Evolutionary conservation across 1,139 yeast genomes (phyloP).

Genomic region (Nakaseomyces kungkrabaensis): DNA sequence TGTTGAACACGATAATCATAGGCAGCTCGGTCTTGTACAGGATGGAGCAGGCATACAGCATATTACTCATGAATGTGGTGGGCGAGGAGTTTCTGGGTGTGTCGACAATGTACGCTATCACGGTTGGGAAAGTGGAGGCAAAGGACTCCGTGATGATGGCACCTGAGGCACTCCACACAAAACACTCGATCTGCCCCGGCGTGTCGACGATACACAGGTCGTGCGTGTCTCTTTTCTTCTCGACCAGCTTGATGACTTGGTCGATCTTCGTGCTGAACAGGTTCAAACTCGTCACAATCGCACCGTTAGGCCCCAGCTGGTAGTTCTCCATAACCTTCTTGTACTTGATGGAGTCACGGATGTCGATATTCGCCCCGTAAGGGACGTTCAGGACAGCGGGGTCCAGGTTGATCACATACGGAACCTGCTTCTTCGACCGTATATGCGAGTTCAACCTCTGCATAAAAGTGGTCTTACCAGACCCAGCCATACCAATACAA

Average conservation of each 20-base stretch:
- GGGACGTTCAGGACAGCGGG: constrained; percentile 94
- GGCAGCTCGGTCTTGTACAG: constrained; percentile 93
- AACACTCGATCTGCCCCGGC: constrained; percentile 98
- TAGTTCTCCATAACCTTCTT: constrained; percentile 92
- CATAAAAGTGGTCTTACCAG: constrained; percentile 97
- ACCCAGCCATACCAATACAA: constrained; percentile 95
- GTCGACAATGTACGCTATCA: constrained; percentile 90
- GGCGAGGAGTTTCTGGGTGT: constrained; percentile 93
- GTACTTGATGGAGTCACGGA: constrained; percentile 91
- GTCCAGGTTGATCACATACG: constrained; percentile 87
- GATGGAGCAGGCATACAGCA: constrained; percentile 96
- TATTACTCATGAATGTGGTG: constrained; percentile 93
- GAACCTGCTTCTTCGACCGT: constrained; percentile 56
- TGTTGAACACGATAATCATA: constrained; percentile 93
- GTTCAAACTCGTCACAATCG: constrained; percentile 90
- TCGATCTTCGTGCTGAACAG: constrained; percentile 91
- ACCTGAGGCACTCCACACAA: constrained; percentile 96
- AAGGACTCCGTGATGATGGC: constrained; percentile 93
- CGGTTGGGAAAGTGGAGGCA: constrained; percentile 93
- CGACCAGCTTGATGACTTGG: constrained; percentile 80
- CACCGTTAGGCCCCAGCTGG: constrained; percentile 95
- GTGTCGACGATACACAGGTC: constrained; percentile 84
- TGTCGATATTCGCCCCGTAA: constrained; percentile 89
- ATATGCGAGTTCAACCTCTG: constrained; percentile 87
- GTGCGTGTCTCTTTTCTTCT: constrained; percentile 59